Evolutionary conservation across 2,329 filamentous ascomycete species (phyloP), one percentile per base, ranked within the genome.

Genomic region (Alternaria panax): DNA sequence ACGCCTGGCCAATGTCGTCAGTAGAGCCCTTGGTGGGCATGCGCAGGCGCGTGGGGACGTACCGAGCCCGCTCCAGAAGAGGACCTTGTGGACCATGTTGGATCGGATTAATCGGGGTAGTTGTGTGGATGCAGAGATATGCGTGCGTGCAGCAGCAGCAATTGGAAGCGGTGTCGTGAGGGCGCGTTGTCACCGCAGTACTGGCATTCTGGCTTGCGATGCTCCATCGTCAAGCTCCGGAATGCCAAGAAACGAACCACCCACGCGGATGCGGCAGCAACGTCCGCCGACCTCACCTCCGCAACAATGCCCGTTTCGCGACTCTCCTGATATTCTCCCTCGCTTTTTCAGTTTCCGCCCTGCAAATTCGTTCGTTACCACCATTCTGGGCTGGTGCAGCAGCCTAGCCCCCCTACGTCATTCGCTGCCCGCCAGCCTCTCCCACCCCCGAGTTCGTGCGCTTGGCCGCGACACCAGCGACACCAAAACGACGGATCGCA

Each of bases 1-100:
- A 97, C 82, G 85, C 95, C 95, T 99, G 60, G 38, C 50, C 30
- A 60, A 51, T 28, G 34, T 38, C 25, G 66, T 75, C 57, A 75
- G 68, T 63, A 63, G 30, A 62, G 34, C 38, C 58, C 56, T 61
- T 54, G 59, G 57, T 56, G 59, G 56, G 54, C 53, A 43, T 53
- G 36, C 54, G 57, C 28, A 54, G 59, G 60, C 54, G 57, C 63
- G 55, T 64, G 64, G 62, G 66, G 61, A 84, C 86, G 75, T 88
- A 97, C 94, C 94, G 87, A 97, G 96, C 85, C 91, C 91, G 81
- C 87, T 85, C 91, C 91, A 94, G 85, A 94, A 93, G 79, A 92
- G 83, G 79, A 93, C 84, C 74, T 84, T 84, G 78, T 81, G 79
- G 62, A 83, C 81, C 81, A 84, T 83, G 68, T 66, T 78, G 74